These are phyloP conservation scores for Dryas octopetala DNA, from an alignment of 306 rosid genomes.

Conservation along the genomic window DNA sequence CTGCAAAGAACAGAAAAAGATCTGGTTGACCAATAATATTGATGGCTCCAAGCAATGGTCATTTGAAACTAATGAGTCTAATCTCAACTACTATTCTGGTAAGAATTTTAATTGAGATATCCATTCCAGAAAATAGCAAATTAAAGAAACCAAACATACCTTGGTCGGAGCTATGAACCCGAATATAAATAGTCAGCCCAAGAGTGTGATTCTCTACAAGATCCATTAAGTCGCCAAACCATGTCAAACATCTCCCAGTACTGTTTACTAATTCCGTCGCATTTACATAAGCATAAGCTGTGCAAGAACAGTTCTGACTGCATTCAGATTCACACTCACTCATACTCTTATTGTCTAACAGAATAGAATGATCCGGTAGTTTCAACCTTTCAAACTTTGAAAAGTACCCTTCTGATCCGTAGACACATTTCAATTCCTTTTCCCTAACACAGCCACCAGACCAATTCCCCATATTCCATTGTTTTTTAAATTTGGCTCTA, in stretches of 20 bases:
- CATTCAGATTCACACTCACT: slow-evolving; percentile 40
- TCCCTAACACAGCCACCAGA: slow-evolving; percentile 46
- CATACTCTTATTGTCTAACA: slow-evolving; percentile 4
- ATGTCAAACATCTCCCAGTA: background rate
- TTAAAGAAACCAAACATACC: background rate
- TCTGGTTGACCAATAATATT: too few relatives aligned
- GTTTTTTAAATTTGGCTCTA: background rate
- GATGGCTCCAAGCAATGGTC: background rate
- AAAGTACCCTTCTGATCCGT: background rate
- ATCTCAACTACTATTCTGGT: background rate
- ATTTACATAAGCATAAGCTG: slow-evolving; percentile 40
- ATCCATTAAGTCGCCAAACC: slow-evolving; percentile 1
- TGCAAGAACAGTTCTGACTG: slow-evolving; percentile 37
- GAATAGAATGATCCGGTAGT: background rate
- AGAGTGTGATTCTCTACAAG: background rate
- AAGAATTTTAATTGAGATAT: background rate
- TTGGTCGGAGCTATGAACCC: background rate
- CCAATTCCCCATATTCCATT: background rate
- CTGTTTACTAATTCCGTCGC: background rate
- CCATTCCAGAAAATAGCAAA: background rate
- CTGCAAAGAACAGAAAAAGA: background rate
- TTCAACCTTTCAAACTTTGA: background rate
- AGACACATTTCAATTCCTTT: slow-evolving; percentile 31
- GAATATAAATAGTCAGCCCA: background rate
- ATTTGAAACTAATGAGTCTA: background rate